Percentiles rank a stretch among this genome's conserved stretches.
Evolutionary conservation across 306 rosid species (phyloP).

Genomic region (Dryas alaskensis): DNA sequence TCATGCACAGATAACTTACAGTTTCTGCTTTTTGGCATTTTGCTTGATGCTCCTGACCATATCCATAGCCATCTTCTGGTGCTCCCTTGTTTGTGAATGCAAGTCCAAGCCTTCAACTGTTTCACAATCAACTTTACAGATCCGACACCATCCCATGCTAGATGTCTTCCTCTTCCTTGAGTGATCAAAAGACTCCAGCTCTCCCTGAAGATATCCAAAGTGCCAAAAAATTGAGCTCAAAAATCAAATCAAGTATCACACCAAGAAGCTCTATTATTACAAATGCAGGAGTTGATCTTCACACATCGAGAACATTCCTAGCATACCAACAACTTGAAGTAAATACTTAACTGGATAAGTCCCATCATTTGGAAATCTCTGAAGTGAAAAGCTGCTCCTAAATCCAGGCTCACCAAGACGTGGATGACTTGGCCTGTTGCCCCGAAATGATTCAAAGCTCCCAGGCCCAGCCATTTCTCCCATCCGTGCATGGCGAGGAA

Average conservation of each 20-base stretch:
- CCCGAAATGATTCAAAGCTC: constrained; percentile 61
- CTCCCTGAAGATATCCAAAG: constrained; percentile 56
- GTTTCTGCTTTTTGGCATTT: constrained; percentile 74
- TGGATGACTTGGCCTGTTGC: constrained; percentile 57
- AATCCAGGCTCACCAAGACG: constrained; percentile 97
- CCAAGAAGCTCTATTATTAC: constrained; percentile 5
- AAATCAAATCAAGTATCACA: constrained; percentile 4
- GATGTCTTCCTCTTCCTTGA: constrained; percentile 66
- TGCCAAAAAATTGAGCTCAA: constrained; percentile 13
- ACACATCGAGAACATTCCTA: background rate
- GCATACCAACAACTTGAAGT: background rate
- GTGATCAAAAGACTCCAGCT: constrained; percentile 61
- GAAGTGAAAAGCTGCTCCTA: constrained; percentile 81
- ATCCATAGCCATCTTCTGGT: constrained; percentile 93
- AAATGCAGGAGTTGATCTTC: background rate
- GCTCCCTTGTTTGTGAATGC: constrained; percentile 95
- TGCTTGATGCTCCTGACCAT: constrained; percentile 86
- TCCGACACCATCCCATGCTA: constrained; percentile 96
- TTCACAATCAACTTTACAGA: constrained; percentile 94
- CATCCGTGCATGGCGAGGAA: constrained; percentile 60
- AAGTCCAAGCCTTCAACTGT: constrained; percentile 93
- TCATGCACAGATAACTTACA: constrained; percentile 41
- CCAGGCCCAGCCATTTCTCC: constrained; percentile 62
- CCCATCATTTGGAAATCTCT: constrained; percentile 69
- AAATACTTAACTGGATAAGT: constrained; percentile 66